Percentiles rank a stretch among this genome's conserved stretches.
Evolutionary conservation across 1,139 yeast genomes (phyloP).

Genomic region (Diutina siamensis): DNA sequence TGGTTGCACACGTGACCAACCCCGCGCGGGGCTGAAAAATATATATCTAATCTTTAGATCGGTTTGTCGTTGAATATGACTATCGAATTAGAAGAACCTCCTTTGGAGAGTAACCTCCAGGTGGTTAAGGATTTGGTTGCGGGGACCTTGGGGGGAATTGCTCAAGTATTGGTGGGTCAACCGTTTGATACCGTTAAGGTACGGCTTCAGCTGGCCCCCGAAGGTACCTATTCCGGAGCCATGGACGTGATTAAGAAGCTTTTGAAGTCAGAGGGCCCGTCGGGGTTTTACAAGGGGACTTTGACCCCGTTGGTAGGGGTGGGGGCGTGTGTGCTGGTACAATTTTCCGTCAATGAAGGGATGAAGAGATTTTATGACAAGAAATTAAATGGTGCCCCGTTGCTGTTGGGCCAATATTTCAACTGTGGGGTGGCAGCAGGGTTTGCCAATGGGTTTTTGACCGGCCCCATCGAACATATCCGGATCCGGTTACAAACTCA

Average conservation of each 20-base stretch:
- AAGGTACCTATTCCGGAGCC: slow-evolving; percentile 65
- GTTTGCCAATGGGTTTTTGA: slow-evolving; percentile 73
- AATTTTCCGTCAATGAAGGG: slow-evolving; percentile 76
- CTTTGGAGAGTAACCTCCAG: slow-evolving; percentile 32
- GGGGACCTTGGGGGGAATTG: slow-evolving; percentile 89
- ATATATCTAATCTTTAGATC: not conserved
- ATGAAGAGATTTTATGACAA: slow-evolving; percentile 69
- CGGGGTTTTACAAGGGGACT: slow-evolving; percentile 85
- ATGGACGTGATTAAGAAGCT: slow-evolving; percentile 64
- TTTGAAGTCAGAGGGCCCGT: slow-evolving; percentile 60
- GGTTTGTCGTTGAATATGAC: slow-evolving; percentile 17
- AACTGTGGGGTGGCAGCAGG: slow-evolving; percentile 83
- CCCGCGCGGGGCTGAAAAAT: slow-evolving; percentile 3
- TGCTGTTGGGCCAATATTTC: slow-evolving; percentile 51
- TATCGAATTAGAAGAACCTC: slow-evolving; percentile 37
- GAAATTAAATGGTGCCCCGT: slow-evolving; percentile 27
- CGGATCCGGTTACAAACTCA: slow-evolving; percentile 88
- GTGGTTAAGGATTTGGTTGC: slow-evolving; percentile 75
- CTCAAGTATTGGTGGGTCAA: slow-evolving; percentile 92
- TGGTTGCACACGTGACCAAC: not conserved
- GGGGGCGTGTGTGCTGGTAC: slow-evolving; percentile 77
- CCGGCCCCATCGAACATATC: slow-evolving; percentile 87
- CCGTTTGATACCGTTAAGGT: slow-evolving; percentile 95
- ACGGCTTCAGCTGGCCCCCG: slow-evolving; percentile 75
- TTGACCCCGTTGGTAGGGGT: slow-evolving; percentile 75